phyloP scores from a whole-genome alignment of 108 stramenopile genomes.

The Ochromonas danica region DNA sequence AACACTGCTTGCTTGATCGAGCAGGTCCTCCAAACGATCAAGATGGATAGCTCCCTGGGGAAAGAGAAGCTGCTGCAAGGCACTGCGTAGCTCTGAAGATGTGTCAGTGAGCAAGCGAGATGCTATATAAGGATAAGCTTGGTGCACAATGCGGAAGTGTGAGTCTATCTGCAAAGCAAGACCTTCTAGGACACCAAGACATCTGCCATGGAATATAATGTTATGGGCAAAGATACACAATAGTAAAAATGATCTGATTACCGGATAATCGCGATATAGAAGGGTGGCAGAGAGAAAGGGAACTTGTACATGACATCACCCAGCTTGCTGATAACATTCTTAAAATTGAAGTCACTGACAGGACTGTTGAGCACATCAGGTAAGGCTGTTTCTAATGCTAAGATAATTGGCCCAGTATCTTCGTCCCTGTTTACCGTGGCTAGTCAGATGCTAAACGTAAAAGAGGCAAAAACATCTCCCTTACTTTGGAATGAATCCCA shows the following conservation, averaged over 20 bases:
- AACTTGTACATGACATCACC: conserved; percentile 95
- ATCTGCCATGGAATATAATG: too few relatives aligned
- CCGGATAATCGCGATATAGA: conserved; percentile 94
- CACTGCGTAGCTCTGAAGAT: conserved; percentile 49
- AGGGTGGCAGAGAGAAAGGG: conserved; percentile 90
- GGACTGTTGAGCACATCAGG: conserved; percentile 88
- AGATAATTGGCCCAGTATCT: conserved; percentile 80
- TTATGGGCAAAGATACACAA: too few relatives aligned
- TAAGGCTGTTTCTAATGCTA: conserved; percentile 76
- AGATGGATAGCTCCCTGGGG: conserved; percentile 62
- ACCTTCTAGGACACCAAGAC: conserved; percentile 90
- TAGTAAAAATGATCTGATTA: too few relatives aligned
- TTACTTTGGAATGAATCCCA: conserved; percentile 87
- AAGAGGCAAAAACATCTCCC: too few relatives aligned
- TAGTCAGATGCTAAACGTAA: too few relatives aligned
- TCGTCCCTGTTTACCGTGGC: too few relatives aligned
- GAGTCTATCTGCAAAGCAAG: conserved; percentile 77
- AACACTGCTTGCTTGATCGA: conserved; percentile 30
- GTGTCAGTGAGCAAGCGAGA: conserved; percentile 82
- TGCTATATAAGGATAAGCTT: conserved; percentile 92
- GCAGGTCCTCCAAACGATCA: conserved; percentile 79
- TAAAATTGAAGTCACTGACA: conserved; percentile 89
- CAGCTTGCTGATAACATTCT: conserved; percentile 86
- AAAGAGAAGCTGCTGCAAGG: conserved; percentile 62
- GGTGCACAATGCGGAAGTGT: conserved; percentile 75